A percentile compares a stretch with the other conserved stretches of the same genome.
phyloP scores from a whole-genome alignment of 345 rosid species.

The Linum trigynum region DNA sequence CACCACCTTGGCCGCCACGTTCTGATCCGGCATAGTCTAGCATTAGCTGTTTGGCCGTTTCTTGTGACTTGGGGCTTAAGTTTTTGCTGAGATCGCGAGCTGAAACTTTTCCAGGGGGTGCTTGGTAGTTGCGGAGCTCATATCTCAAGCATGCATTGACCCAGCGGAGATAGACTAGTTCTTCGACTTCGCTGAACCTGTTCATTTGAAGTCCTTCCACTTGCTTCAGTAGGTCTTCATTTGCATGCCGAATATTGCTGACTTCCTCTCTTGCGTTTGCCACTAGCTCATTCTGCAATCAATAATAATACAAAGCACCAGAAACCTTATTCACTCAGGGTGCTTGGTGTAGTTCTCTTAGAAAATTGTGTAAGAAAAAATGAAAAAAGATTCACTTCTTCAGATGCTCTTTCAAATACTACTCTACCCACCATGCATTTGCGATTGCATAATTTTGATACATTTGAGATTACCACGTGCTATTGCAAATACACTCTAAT shows the following conservation, averaged over 20 bases:
- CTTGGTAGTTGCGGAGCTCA: slow-evolving; percentile 83
- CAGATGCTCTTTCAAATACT: no score
- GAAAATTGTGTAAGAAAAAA: no score
- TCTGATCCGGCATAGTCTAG: slow-evolving; percentile 90
- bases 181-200: slow-evolving; percentile 97
- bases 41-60: slow-evolving; percentile 73
- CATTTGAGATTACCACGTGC: no score
- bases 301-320: slow-evolving; percentile 10
- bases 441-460: no score
- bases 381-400: no score
- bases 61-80: slow-evolving; percentile 82
- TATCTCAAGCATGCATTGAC: slow-evolving; percentile 92
- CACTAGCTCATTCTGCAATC: slow-evolving; percentile 63
- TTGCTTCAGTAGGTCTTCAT: slow-evolving; percentile 86
- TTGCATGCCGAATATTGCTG: slow-evolving; percentile 59
- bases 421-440: no score
- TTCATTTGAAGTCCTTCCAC: slow-evolving; percentile 98
- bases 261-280: slow-evolving; percentile 74
- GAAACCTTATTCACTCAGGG: background rate
- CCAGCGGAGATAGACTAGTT: slow-evolving; percentile 97
- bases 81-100: slow-evolving; percentile 91
- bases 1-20: slow-evolving; percentile 81
- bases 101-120: slow-evolving; percentile 73
- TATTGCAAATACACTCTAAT: no score
- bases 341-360: no score